phyloP scores from a whole-genome alignment of 1,284 basidiomycete genomes.

The Trametes sp. region DNA sequence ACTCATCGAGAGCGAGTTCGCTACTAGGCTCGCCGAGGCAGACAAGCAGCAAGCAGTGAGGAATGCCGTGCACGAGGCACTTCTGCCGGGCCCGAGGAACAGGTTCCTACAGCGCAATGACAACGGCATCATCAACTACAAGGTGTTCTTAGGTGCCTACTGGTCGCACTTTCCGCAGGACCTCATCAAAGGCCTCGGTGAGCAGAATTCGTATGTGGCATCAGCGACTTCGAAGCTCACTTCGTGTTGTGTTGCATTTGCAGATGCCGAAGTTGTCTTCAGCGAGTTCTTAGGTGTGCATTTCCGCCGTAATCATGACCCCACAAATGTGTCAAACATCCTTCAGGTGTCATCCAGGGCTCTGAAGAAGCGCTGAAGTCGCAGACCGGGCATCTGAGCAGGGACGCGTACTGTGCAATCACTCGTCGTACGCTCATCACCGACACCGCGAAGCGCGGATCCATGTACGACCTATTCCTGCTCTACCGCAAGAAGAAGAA shows the following conservation, averaged over 20 bases:
- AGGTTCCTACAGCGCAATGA: no score
- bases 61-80: background rate
- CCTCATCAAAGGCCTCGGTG: conserved; percentile 63
- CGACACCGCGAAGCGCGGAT: conserved; percentile 42
- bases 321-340: background rate
- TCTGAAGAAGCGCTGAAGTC: conserved; percentile 56
- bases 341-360: conserved; percentile 71
- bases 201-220: conserved; percentile 11
- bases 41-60: background rate
- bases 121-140: conserved; percentile 59
- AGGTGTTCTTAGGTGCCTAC: conserved; percentile 58
- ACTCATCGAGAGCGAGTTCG: conserved; percentile 51
- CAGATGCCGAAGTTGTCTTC: conserved; percentile 70
- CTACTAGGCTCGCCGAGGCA: background rate
- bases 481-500: conserved; percentile 58
- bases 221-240: no score
- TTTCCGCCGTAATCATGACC: background rate
- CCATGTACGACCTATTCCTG: conserved; percentile 31
- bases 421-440: conserved; percentile 58
- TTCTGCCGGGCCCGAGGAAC: no score
- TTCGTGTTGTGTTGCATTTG: background rate
- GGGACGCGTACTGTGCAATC: conserved; percentile 54
- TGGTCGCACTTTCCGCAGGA: conserved; percentile 69
- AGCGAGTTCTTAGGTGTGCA: conserved; percentile 68
- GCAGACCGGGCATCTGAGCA: conserved; percentile 50